These are phyloP conservation scores for Phytopythium litorale DNA, from an alignment of 352 stramenopile genomes.

Conservation along the genomic window DNA sequence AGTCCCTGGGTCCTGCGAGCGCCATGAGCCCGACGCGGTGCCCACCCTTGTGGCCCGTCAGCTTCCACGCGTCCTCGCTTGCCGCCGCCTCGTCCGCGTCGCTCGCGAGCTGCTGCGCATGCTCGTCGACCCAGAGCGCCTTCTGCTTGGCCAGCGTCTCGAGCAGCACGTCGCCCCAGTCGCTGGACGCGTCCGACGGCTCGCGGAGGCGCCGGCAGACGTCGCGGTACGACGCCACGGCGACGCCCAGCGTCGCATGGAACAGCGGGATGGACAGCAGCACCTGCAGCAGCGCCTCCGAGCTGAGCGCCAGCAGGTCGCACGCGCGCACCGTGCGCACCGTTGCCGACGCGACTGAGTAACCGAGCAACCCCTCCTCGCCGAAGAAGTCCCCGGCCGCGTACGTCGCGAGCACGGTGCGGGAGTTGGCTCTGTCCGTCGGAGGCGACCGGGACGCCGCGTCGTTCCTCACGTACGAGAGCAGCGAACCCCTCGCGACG, in stretches of 20 bases:
- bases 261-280: conserved; percentile 34
- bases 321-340: conserved; percentile 27
- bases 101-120: conserved; percentile 3
- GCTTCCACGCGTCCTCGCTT: conserved; percentile 23
- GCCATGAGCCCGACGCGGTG: conserved; percentile 24
- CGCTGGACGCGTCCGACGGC: neutral
- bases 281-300: conserved; percentile 42
- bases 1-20: conserved; percentile 22
- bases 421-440: conserved; percentile 1
- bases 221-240: conserved; percentile 44
- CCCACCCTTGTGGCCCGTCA: conserved; percentile 15
- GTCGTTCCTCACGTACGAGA: conserved; percentile 17
- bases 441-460: neutral
- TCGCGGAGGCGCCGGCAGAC: conserved; percentile 18
- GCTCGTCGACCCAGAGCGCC: conserved; percentile 32
- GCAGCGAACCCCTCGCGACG: conserved; percentile 49
- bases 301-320: conserved; percentile 30
- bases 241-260: conserved; percentile 32
- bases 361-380: conserved; percentile 52
- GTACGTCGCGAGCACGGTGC: conserved; percentile 12
- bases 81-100: conserved; percentile 8
- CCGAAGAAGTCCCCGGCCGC: conserved; percentile 56
- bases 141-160: conserved; percentile 24
- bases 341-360: conserved; percentile 33
- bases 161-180: conserved; percentile 42